Evolutionary conservation across 2,329 filamentous ascomycete genomes (phyloP), one percentile per base, ranked within the genome.

Genomic region (Colletotrichum camelliae): DNA sequence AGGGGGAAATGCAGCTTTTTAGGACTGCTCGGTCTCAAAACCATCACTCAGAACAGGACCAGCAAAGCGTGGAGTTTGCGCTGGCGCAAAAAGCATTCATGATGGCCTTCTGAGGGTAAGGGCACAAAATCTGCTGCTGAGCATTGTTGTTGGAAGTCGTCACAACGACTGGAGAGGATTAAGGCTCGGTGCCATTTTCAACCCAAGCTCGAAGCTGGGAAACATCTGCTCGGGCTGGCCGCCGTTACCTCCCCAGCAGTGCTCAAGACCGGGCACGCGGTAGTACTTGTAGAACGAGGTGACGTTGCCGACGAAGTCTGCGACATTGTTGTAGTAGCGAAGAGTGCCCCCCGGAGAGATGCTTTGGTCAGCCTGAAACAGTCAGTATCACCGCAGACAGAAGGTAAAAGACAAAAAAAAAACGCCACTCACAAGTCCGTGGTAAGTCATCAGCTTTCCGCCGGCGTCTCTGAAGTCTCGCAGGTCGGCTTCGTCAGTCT

Each of bases 361-460:
- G 7, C 75, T 15, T 1, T 72, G 31, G 24, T 82, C 79, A 1
- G 67, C 66, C 80, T 81, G n/a, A 1, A 69, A 3, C 72, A 75
- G 76, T 87, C 84, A 55, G 21, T n/a, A 7, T 24, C 9, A 29
- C 31, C 33, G 3, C 39, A 18, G n/a, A n/a, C n/a, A n/a, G n/a
- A n/a, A n/a, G n/a, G n/a, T n/a, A n/a, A n/a, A n/a, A n/a, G n/a
- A n/a, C n/a, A n/a, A n/a, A n/a, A n/a, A n/a, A n/a, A n/a, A n/a
- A n/a, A n/a, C n/a, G n/a, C n/a, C n/a, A n/a, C n/a, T n/a, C 13
- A 70, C 72, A 6, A 74, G 35, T 2, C 88, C 88, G 73, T 89
- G 88, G 80, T 66, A 72, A 1, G 43, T 58, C 8, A 72, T 39
- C 21, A 89, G 82, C 79, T 87, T 88, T 16, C 85, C 84, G 5